These are phyloP conservation scores for Podila epigama DNA, from an alignment of 192 early-diverging fungal species.

Conservation along the genomic window DNA sequence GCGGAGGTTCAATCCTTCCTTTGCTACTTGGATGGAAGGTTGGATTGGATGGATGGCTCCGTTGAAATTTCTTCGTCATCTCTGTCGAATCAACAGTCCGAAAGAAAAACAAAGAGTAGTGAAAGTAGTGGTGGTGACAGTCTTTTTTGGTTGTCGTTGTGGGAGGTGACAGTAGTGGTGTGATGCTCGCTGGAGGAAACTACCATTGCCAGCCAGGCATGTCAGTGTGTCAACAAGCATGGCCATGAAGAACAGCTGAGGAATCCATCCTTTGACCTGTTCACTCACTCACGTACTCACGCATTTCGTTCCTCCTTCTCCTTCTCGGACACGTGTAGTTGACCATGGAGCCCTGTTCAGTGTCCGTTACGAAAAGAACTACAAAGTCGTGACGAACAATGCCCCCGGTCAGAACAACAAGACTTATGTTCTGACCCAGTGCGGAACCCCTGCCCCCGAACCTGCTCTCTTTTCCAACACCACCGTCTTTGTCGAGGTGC, in stretches of 20 bases:
- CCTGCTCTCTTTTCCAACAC: conserved; percentile 50
- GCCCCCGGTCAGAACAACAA: conserved; percentile 46
- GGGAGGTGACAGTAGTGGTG: no score
- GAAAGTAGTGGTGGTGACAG: background rate
- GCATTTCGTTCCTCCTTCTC: background rate
- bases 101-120: background rate
- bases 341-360: conserved; percentile 65
- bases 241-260: no score
- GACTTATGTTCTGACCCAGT: conserved; percentile 76
- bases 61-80: background rate
- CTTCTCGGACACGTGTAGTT: conserved; percentile 10
- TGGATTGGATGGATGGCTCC: no score
- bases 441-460: conserved; percentile 65
- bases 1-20: no score
- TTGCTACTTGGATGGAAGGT: no score
- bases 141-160: no score
- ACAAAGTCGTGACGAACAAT: conserved; percentile 71
- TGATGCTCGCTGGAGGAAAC: no score
- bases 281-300: background rate
- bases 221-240: no score
- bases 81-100: background rate
- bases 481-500: conserved; percentile 52
- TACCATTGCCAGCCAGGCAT: no score
- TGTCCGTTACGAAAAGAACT: conserved; percentile 66
- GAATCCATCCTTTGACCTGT: no score